phyloP scores from a whole-genome alignment of 148 eudicot species.

The Suaeda aralocaspica region DNA sequence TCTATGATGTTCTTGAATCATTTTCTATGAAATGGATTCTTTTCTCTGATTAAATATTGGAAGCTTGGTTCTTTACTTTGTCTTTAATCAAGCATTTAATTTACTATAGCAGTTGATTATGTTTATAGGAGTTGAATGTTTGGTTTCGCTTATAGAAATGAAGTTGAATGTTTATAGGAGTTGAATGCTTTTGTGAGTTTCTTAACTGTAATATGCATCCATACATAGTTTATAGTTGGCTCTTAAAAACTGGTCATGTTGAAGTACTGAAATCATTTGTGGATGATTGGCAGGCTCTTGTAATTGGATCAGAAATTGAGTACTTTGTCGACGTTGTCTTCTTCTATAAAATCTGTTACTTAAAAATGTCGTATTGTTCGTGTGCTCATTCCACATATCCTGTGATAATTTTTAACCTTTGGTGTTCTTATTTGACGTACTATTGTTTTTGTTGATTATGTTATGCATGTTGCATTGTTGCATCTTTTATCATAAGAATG shows the following conservation, averaged over 20 bases:
- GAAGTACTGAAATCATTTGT: neutral
- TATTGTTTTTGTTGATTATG: no score
- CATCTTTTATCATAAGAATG: no score
- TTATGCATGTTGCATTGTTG: no score
- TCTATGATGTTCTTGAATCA: conserved; percentile 7
- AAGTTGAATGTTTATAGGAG: no score
- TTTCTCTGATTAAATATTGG: neutral
- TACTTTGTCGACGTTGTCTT: neutral
- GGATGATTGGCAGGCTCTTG: neutral
- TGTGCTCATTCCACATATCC: no score
- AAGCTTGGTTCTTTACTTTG: neutral
- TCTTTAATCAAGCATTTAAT: neutral
- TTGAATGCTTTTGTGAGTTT: no score
- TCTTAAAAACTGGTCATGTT: neutral
- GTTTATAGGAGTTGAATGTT: neutral
- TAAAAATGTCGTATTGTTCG: no score
- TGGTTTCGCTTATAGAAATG: neutral
- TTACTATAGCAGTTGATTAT: no score
- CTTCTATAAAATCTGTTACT: neutral
- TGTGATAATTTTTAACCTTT: no score
- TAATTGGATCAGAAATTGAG: neutral
- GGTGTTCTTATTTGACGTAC: no score
- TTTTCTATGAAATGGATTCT: conserved; percentile 20
- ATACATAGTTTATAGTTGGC: no score
- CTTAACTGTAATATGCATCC: no score